A percentile compares a stretch with the other conserved stretches of the same genome.
These are phyloP conservation scores for Fusarium sp. DNA, from an alignment of 2,329 filamentous ascomycete species.

Conservation along the genomic window DNA sequence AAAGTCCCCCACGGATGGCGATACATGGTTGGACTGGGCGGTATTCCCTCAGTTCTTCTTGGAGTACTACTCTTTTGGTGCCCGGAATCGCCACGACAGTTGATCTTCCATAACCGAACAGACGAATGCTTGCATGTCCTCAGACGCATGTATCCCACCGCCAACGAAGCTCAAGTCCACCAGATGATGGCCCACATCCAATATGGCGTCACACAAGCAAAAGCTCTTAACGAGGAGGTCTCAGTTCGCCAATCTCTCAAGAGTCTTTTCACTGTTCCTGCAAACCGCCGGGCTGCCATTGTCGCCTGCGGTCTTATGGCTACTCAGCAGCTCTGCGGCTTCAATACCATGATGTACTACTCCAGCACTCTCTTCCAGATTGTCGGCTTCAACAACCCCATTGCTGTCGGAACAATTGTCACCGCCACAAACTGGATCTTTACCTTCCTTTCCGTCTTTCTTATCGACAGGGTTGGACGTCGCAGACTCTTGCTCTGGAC, in stretches of 20 bases:
- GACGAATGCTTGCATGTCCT: slow-evolving; percentile 57
- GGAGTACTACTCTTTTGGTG: slow-evolving; percentile 58
- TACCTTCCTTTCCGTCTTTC: slow-evolving; percentile 60
- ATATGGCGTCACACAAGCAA: not conserved
- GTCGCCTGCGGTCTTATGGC: slow-evolving; percentile 5
- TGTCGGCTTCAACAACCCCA: slow-evolving; percentile 63
- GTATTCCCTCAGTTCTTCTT: slow-evolving; percentile 60
- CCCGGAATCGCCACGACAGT: slow-evolving; percentile 62
- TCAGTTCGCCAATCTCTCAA: not conserved
- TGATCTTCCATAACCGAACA: slow-evolving; percentile 57
- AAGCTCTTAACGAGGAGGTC: not conserved
- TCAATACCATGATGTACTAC: slow-evolving; percentile 66
- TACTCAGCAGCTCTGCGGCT: slow-evolving; percentile 60
- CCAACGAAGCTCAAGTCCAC: slow-evolving; percentile 56
- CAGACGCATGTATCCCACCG: slow-evolving; percentile 57
- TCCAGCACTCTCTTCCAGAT: slow-evolving; percentile 62
- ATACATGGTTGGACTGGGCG: slow-evolving; percentile 63
- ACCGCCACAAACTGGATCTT: slow-evolving; percentile 63
- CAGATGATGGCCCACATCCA: slow-evolving; percentile 40
- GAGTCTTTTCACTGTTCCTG: not conserved
- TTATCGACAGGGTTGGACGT: slow-evolving; percentile 61
- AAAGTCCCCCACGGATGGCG: slow-evolving; percentile 60
- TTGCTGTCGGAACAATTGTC: slow-evolving; percentile 60
- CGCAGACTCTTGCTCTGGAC: slow-evolving; percentile 56
- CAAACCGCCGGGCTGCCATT: not conserved